Base-by-base conservation (phyloP, 305 asterid species). In the Solanum hybrid region DNA sequence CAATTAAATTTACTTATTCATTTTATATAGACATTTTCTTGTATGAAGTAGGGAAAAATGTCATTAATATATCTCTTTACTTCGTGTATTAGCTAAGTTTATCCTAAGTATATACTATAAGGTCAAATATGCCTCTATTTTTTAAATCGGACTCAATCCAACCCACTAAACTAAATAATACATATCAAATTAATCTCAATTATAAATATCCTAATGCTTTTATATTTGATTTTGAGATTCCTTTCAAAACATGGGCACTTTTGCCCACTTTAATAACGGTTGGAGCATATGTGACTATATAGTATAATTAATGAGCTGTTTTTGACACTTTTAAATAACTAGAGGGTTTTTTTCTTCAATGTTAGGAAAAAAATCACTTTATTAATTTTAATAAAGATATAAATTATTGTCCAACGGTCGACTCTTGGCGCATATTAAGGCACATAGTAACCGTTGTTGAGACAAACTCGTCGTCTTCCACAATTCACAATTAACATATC, bases 401-500 rank as follows among this genome's bases (percentile, higher is more conserved):
- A 73, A 73, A 75, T 75, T 31, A 31, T 31, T 75, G 85, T 89
- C 88, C 87, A 94, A 95, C 96, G 95, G 95, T 95, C 92, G 89
- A 77, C 89, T 92, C 92, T 88, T 80, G 86, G 7, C 71, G 64
- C 86, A 75, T 38, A 51, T 60, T 29, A 29, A 73, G 79, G 11
- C 79, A 14, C 80, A 31, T 75, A 16, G 40, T 36, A 66, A 88
- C 88, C 82, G 24, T 29, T 31, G 79, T 73, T 36, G 82, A 90
- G 32, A 40, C 79, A 86, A 32, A 36, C 86, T 90, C 87, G 86
- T 90, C 87, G 88, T 73, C 89, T 89, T 89, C 36, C 35, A 88
- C 69, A 38, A 32, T 80, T n/a, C 90, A 85, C 40, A 56, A 79
- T 36, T n/a, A n/a, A 36, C 85, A 91, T 6, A 90, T 16, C 6